Evolutionary conservation across 257 asterid genomes (phyloP).

Genomic region (Mentha longifolia): DNA sequence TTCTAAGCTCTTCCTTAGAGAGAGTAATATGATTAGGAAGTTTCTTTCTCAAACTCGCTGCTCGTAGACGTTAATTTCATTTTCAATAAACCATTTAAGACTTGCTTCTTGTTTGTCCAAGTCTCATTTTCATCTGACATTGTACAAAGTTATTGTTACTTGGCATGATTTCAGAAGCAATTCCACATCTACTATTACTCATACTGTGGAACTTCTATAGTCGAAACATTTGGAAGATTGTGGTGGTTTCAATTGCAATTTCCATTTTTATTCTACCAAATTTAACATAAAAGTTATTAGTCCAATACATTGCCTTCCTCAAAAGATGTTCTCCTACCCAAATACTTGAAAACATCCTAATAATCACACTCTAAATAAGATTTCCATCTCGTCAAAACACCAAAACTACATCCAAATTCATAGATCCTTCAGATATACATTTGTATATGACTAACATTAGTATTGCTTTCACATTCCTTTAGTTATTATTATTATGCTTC

Average conservation of each 20-base stretch:
- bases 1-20: conserved; percentile 5
- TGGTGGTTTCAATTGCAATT: conserved; percentile 18
- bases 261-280: conserved; percentile 1
- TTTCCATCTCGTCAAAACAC: background rate
- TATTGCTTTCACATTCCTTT: background rate
- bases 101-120: background rate
- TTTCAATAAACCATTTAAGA: background rate
- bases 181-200: background rate
- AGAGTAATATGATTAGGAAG: conserved; percentile 3
- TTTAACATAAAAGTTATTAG: background rate
- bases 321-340: background rate
- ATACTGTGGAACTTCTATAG: background rate
- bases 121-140: conserved; percentile 17
- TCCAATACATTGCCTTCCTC: background rate
- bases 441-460: no score
- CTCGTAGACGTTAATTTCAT: conserved; percentile 21
- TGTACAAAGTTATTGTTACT: conserved; percentile 1
- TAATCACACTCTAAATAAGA: conserved; percentile 9
- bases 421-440: no score
- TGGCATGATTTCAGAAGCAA: conserved; percentile 28
- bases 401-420: no score
- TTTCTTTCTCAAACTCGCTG: background rate
- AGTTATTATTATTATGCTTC: conserved; percentile 8
- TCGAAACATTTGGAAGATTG: background rate
- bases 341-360: background rate